Conservation (phyloP, 225 moss, liverwort and hornwort genomes). For the Pseudisothecium myosuroides region DNA sequence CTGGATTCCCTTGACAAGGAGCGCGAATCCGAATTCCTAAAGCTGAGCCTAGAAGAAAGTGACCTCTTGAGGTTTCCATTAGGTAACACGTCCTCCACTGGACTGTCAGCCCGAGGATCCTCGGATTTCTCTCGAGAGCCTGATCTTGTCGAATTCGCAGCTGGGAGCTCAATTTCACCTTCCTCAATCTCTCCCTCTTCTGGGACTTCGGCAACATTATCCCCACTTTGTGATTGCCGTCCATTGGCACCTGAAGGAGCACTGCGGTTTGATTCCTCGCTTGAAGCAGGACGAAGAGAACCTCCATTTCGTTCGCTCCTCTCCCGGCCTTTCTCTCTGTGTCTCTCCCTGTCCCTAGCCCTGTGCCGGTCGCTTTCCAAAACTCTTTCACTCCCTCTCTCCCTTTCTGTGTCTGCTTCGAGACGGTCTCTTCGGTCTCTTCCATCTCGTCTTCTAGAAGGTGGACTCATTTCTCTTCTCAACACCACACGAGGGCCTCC, state of each 20-base stretch:
- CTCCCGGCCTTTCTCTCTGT: conserved; percentile 22
- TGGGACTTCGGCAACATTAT: conserved; percentile 39
- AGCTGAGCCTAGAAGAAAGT: conserved; percentile 36
- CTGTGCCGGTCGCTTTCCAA: conserved; percentile 16
- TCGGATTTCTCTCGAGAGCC: conserved; percentile 19
- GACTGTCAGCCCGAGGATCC: conserved; percentile 20
- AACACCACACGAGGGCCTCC: conserved; percentile 6
- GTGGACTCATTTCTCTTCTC: conserved; percentile 19
- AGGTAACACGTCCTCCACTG: conserved; percentile 5
- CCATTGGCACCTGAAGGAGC: conserved; percentile 11
- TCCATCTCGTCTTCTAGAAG: conserved; percentile 28
- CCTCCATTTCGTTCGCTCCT: conserved; percentile 28
- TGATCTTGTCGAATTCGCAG: conserved; percentile 18
- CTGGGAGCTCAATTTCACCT: conserved; percentile 87
- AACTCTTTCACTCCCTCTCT: conserved; percentile 12
- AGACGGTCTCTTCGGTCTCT: conserved; percentile 24
- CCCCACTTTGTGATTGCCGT: conserved; percentile 7
- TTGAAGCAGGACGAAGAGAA: conserved; percentile 28
- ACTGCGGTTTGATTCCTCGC: conserved; percentile 35
- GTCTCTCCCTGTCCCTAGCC: conserved; percentile 19
- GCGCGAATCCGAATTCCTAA: conserved; percentile 16
- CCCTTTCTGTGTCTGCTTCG: conserved; percentile 24
- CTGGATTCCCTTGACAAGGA: conserved; percentile 38
- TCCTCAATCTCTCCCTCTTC: conserved; percentile 99
- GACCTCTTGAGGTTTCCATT: conserved; percentile 32